These are phyloP conservation scores for Malbranchea zuffiana DNA, from an alignment of 2,329 filamentous ascomycete species.

Conservation along the genomic window DNA sequence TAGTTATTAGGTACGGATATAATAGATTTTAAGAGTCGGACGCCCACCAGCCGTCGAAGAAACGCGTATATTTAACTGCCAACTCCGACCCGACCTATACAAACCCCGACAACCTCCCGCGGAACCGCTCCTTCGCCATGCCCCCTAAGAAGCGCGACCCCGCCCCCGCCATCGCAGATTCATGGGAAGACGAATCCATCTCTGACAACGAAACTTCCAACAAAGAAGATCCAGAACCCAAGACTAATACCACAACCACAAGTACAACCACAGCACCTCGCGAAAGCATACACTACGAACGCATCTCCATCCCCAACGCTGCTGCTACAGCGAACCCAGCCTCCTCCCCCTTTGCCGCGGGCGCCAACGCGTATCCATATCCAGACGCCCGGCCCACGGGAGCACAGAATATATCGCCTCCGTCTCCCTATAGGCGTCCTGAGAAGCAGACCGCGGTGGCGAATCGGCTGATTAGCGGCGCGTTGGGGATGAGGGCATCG, in stretches of 20 bases:
- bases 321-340: conserved; percentile 19
- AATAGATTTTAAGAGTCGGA: too few relatives aligned
- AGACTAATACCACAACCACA: conserved; percentile 14
- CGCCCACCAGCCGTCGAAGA: too few relatives aligned
- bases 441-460: conserved; percentile 94
- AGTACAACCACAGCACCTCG: conserved; percentile 6
- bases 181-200: conserved; percentile 64
- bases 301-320: conserved; percentile 19
- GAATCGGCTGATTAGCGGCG: conserved; percentile 76
- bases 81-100: too few relatives aligned
- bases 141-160: conserved; percentile 14
- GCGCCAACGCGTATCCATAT: conserved; percentile 13
- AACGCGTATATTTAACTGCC: too few relatives aligned
- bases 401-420: too few relatives aligned
- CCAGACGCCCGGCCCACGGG: neutral
- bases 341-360: conserved; percentile 20
- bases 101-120: too few relatives aligned
- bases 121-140: neutral
- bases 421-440: conserved; percentile 42
- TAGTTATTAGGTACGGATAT: too few relatives aligned
- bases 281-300: conserved; percentile 17
- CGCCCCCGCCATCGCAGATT: conserved; percentile 46
- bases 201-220: conserved; percentile 33
- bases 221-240: conserved; percentile 21
- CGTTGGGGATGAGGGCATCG: conserved; percentile 68